These are phyloP conservation scores for Mortierella sp. DNA, from an alignment of 371 early-diverging fungal genomes.

Conservation along the genomic window DNA sequence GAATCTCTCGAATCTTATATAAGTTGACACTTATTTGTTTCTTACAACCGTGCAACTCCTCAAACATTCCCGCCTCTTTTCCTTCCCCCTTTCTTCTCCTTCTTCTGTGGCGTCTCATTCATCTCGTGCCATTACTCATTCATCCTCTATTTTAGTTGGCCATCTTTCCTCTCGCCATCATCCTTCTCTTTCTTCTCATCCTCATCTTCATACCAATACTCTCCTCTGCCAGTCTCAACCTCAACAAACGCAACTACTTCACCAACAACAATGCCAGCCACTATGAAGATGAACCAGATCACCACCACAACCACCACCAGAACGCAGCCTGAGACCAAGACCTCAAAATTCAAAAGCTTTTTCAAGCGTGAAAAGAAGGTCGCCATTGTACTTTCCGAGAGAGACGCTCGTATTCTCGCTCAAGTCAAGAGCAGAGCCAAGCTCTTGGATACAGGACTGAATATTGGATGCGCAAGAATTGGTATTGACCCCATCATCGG, in stretches of 20 bases:
- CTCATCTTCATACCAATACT: constrained; percentile 8
- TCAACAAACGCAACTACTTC: not conserved
- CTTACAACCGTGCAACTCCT: not conserved
- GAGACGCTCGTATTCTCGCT: constrained; percentile 24
- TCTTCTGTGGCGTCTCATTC: constrained; percentile 1
- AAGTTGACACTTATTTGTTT: not conserved
- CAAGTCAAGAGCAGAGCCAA: constrained; percentile 44
- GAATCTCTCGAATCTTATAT: not conserved
- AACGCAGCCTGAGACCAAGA: not conserved
- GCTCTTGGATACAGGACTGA: constrained; percentile 39
- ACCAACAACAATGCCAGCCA: not conserved
- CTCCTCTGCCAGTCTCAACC: constrained; percentile 3
- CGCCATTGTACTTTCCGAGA: constrained; percentile 18
- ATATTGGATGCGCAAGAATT: constrained; percentile 30
- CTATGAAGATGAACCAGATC: constrained; percentile 2
- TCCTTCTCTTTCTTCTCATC: constrained; percentile 9
- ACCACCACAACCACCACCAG: constrained; percentile 4
- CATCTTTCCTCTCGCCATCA: constrained; percentile 12
- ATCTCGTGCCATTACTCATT: not conserved
- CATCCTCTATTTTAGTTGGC: constrained; percentile 11
- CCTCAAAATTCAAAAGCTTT: constrained; percentile 32
- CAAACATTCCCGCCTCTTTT: not conserved
- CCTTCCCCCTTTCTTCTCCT: constrained; percentile 2
- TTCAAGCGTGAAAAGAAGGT: constrained; percentile 27
- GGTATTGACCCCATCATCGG: constrained; percentile 56